phyloP scores from a whole-genome alignment of 352 stramenopile species.

The Phytopythium boreale region DNA sequence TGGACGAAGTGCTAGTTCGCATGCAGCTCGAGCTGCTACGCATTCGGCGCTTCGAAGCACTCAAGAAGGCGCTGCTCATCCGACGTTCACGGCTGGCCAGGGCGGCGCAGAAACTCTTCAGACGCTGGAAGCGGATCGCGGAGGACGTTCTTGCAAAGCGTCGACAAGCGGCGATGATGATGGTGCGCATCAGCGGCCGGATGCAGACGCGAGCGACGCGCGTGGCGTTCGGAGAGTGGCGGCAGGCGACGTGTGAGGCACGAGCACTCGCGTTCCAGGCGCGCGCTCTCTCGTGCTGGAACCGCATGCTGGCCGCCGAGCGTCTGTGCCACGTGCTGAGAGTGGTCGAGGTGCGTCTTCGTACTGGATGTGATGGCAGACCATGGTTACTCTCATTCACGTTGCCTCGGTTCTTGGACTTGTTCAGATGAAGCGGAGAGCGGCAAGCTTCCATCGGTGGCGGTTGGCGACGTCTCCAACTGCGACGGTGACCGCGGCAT shows the following conservation, averaged over 20 bases:
- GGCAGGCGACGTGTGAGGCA: slow-evolving; percentile 27
- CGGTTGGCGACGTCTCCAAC: slow-evolving; percentile 9
- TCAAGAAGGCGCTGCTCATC: slow-evolving; percentile 62
- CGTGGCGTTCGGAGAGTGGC: slow-evolving; percentile 37
- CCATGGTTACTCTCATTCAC: background rate
- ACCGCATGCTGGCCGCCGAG: slow-evolving; percentile 64
- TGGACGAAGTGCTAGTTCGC: slow-evolving; percentile 63
- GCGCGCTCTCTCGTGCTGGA: slow-evolving; percentile 54
- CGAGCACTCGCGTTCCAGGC: slow-evolving; percentile 37
- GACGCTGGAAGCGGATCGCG: slow-evolving; percentile 38
- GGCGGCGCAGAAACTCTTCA: slow-evolving; percentile 26
- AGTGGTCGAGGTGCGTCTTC: slow-evolving; percentile 26
- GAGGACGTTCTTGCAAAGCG: slow-evolving; percentile 22
- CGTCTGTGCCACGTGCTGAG: slow-evolving; percentile 45
- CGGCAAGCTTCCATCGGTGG: slow-evolving; percentile 38
- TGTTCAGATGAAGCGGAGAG: slow-evolving; percentile 32
- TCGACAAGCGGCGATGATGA: slow-evolving; percentile 37
- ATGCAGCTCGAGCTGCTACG: slow-evolving; percentile 63
- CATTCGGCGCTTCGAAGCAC: slow-evolving; percentile 53
- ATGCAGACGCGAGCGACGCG: slow-evolving; percentile 31
- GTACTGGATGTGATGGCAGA: background rate
- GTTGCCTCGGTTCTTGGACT: background rate
- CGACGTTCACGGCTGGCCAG: slow-evolving; percentile 37
- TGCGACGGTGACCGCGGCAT: background rate
- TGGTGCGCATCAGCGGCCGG: slow-evolving; percentile 34